Evolutionary conservation across 2,329 filamentous ascomycete species (phyloP), one percentile per base, ranked within the genome.

Genomic region (Drechslerella dactyloides): DNA sequence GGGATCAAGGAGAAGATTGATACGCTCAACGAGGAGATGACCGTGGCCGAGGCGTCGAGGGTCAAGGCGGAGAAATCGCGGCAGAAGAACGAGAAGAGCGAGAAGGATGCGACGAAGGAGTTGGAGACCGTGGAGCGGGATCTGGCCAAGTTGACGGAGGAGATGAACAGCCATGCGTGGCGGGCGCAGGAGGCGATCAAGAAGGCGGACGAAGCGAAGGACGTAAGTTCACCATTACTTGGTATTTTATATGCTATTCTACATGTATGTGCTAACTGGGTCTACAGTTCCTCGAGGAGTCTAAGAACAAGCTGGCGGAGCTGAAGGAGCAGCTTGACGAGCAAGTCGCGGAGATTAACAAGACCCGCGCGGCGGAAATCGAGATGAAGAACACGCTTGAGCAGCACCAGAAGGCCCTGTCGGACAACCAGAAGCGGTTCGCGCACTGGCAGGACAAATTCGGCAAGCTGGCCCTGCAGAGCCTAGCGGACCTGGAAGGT

Each of bases 301-400:
- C 91, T 82, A 96, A 91, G 80, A 86, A 89, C 75, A 90, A 94
- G 78, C 85, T 99, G 1, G 85, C 87, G 52, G 83, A 85, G 8
- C 80, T 97, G 63, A 99, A 97, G 81, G 82, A 85, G 2, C 90
- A 96, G 76, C 84, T 97, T 10, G 93, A 99, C 75, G 88, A 90
- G 76, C 96, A 93, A 83, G 89, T 87, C 1, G 82, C 88, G 0
- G 91, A 96, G 78, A 84, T 97, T 64, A 97, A 97, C 78, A 89
- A 91, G 77, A 96, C 90, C 0, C 87, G 93, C 8, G 93, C 91
- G 0, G 83, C 89, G 1, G 94, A 99, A 80, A 97, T 99, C 73
- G 94, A 99, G 80, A 97, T 97, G 92, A 90, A 90, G 74, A 97
- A 97, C 81, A 96, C 96, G 81, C 87, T 99, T 0, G 94, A 97